Evolutionary conservation across 345 rosid species (phyloP).

Genomic region (Rhizophora mangle): DNA sequence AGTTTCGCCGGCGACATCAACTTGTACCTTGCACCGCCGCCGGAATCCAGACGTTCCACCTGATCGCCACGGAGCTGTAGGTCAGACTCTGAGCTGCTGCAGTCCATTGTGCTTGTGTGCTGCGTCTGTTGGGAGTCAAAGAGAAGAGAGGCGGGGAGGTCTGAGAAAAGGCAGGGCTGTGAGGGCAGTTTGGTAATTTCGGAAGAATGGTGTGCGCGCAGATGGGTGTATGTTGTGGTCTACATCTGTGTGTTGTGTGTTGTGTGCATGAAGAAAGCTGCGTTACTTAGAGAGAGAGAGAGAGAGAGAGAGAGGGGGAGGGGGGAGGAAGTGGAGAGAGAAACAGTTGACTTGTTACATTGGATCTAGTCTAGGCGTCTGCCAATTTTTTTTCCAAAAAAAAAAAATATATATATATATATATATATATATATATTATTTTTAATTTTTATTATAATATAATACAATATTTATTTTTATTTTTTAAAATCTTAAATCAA

Average conservation of each 20-base stretch:
- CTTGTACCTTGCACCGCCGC: conserved; percentile 78
- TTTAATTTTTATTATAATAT: no score
- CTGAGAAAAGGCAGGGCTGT: not conserved
- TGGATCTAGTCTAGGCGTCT: conserved; percentile 6
- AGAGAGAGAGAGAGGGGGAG: not conserved
- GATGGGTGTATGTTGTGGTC: not conserved
- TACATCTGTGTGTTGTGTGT: not conserved
- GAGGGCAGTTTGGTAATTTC: conserved; percentile 13
- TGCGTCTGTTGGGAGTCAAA: conserved; percentile 7
- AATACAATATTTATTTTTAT: no score
- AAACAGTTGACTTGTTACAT: conserved; percentile 15
- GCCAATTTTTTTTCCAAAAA: conserved; percentile 4
- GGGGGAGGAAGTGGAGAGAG: not conserved
- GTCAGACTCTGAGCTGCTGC: conserved; percentile 4
- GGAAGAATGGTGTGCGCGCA: no score
- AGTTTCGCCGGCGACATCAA: conserved; percentile 97
- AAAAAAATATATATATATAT: no score
- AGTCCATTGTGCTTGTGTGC: conserved; percentile 11
- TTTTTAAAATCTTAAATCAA: no score
- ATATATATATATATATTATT: no score
- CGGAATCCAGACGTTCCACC: not conserved
- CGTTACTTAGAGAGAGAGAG: not conserved
- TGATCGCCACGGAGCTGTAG: conserved; percentile 12
- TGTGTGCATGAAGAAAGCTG: not conserved
- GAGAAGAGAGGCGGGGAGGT: not conserved